These are phyloP conservation scores for Erodium trifolium DNA, from an alignment of 441 rosid species.

Conservation along the genomic window DNA sequence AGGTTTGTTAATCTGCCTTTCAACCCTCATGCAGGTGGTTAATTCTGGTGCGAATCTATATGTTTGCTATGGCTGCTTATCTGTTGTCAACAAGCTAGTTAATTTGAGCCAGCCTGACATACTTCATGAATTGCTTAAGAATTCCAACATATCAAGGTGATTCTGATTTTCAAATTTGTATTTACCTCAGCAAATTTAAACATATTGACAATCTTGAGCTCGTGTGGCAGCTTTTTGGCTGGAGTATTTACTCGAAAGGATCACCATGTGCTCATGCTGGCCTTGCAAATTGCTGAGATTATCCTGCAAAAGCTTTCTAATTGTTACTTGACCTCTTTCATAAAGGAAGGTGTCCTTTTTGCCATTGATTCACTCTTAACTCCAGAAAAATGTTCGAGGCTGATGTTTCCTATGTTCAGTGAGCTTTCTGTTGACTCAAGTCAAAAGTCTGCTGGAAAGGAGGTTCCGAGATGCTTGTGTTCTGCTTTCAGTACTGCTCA, in stretches of 20 bases:
- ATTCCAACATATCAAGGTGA: conserved; percentile 80
- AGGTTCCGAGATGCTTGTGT: conserved; percentile 68
- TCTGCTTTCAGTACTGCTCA: conserved; percentile 47
- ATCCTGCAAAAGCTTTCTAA: conserved; percentile 65
- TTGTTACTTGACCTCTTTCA: conserved; percentile 54
- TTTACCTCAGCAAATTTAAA: conserved; percentile 10
- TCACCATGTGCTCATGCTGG: conserved; percentile 65
- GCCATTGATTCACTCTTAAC: conserved; percentile 59
- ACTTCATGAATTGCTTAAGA: conserved; percentile 55
- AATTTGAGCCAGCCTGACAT: conserved; percentile 57
- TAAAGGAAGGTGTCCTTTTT: conserved; percentile 83
- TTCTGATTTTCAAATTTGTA: conserved; percentile 16
- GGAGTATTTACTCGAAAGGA: conserved; percentile 85
- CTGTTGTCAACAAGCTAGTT: conserved; percentile 59
- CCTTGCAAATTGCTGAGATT: conserved; percentile 64
- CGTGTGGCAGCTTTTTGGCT: conserved; percentile 70
- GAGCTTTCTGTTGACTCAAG: conserved; percentile 39
- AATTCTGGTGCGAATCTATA: conserved; percentile 75
- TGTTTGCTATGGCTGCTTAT: conserved; percentile 77
- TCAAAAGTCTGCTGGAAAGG: conserved; percentile 47
- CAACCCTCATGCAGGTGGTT: conserved; percentile 49
- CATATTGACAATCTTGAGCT: conserved; percentile 15
- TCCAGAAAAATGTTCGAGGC: conserved; percentile 50
- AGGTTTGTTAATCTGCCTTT: conserved; percentile 18
- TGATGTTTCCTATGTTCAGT: conserved; percentile 37